Evolutionary conservation across 2,329 filamentous ascomycete species (phyloP).

Genomic region (Xylariaceae sp.): DNA sequence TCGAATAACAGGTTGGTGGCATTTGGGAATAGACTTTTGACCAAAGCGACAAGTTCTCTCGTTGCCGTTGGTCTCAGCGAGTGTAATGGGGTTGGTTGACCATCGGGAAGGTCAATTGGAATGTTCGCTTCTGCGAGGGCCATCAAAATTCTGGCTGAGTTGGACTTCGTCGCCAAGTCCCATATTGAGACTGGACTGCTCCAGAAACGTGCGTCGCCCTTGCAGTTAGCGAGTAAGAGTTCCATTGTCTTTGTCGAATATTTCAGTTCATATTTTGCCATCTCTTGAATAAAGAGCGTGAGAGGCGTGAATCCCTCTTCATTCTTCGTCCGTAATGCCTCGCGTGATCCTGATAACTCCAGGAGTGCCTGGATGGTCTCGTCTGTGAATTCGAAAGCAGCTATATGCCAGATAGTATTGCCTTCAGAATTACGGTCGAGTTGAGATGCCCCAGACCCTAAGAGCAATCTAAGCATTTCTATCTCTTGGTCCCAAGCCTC

Average conservation of each 20-base stretch:
- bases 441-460: conserved; percentile 4
- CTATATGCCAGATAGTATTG: conserved; percentile 8
- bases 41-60: background rate
- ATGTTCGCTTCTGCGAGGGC: background rate
- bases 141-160: background rate
- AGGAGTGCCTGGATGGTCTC: conserved; percentile 1
- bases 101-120: background rate
- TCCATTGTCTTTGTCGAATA: background rate
- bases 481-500: background rate
- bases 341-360: background rate
- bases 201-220: conserved; percentile 3
- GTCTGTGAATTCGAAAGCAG: background rate
- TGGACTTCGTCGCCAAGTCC: conserved; percentile 6
- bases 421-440: background rate
- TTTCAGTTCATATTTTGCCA: background rate
- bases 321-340: conserved; percentile 2
- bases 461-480: background rate
- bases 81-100: conserved; percentile 2
- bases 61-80: background rate
- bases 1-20: background rate
- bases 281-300: conserved; percentile 1
- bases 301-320: conserved; percentile 5
- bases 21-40: conserved; percentile 1
- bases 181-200: conserved; percentile 1
- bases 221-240: background rate